Base-by-base conservation (phyloP, 176 grass and related monocot genomes). In the Oropetium thomaeum region DNA sequence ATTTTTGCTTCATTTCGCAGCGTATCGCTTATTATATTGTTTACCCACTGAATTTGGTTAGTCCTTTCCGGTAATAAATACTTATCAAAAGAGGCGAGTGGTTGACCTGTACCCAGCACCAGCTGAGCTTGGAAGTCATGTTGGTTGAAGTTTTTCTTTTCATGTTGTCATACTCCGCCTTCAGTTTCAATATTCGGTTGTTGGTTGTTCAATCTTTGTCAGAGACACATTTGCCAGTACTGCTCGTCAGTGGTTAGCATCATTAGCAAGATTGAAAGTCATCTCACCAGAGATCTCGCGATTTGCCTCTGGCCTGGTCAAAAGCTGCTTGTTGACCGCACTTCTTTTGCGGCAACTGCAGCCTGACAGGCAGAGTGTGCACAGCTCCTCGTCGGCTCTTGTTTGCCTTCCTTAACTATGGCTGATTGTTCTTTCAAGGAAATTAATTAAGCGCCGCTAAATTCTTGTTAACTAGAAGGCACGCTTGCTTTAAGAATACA, bases 251-350 rank as follows among this genome's bases (percentile, higher is more conserved):
- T 55, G 23, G 19, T 30, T 59, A 43, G 3, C 25, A 25, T 27
- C 34, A 71, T 73, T 86, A 65, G 26, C 49, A 54, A 39, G 72
- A 33, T 58, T 52, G 51, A 70, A 44, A 59, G 40, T 70, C 23
- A 61, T 55, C 37, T n/a, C 59, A n/a, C n/a, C n/a, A 48, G 31
- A 40, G 38, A 57, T 30, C 45, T 51, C 38, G 47, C 19, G 2
- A 61, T 73, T 30, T 57, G 42, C 10, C 10, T 76, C 44, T 66
- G 65, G 49, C 69, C 12, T 73, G 73, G 79, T 87, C 74, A 87
- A 87, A 87, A 48, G 73, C 27, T 44, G 74, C 41, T 43, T 78
- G 10, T 65, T 43, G 73, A 78, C 79, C 74, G 29, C 60, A 20
- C 51, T 34, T 51, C 49, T 82, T 82, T 68, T 59, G 23, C 37